Evolutionary conservation across 2,329 filamentous ascomycete species (phyloP).

Genomic region (Tothia fuscella): DNA sequence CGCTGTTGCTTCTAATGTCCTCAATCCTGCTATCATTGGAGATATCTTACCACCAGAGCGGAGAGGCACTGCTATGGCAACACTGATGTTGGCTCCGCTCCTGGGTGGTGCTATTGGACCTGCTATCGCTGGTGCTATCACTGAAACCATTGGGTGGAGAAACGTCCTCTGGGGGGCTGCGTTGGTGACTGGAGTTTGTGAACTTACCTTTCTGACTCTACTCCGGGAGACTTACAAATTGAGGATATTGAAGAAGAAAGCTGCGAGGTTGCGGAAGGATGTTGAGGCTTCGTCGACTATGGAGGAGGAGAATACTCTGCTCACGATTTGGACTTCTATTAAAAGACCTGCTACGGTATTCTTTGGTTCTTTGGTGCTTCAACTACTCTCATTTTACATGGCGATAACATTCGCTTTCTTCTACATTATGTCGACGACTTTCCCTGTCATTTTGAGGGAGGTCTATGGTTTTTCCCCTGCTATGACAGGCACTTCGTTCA

Average conservation of each 20-base stretch:
- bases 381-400: conserved; percentile 36
- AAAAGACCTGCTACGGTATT: conserved; percentile 30
- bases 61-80: conserved; percentile 46
- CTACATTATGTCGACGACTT: conserved; percentile 35
- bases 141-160: conserved; percentile 44
- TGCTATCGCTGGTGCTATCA: conserved; percentile 42
- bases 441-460: conserved; percentile 31
- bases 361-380: conserved; percentile 41
- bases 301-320: conserved; percentile 13
- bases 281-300: conserved; percentile 14
- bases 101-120: conserved; percentile 47
- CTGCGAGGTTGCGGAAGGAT: conserved; percentile 18
- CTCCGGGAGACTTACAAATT: conserved; percentile 52
- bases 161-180: conserved; percentile 40
- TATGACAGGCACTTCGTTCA: conserved; percentile 40
- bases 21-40: conserved; percentile 52
- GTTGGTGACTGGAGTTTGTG: conserved; percentile 36
- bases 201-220: conserved; percentile 38
- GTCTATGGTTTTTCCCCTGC: conserved; percentile 36
- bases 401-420: conserved; percentile 32
- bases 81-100: conserved; percentile 45
- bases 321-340: conserved; percentile 25
- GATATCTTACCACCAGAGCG: conserved; percentile 49
- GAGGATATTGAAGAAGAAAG: conserved; percentile 38
- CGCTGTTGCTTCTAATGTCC: conserved; percentile 39